phyloP scores from a whole-genome alignment of 192 early-diverging fungal genomes.

The Dissophora ornata region DNA sequence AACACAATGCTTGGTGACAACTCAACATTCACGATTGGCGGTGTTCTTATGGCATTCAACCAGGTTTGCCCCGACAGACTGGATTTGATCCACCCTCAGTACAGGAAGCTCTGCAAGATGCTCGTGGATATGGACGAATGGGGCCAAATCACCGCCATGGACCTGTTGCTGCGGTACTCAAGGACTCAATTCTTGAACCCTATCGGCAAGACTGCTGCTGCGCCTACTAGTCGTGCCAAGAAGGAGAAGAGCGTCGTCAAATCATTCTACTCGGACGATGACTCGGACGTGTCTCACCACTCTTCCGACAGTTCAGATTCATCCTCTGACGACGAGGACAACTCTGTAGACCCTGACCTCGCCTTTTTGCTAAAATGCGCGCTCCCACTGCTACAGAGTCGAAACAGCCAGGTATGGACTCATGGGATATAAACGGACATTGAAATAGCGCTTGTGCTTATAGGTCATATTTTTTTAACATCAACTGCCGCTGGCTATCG shows the following conservation, averaged over 20 bases:
- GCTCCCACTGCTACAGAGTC: slow-evolving; percentile 80
- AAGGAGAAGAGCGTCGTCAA: slow-evolving; percentile 51
- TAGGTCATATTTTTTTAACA: no score
- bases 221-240: slow-evolving; percentile 16
- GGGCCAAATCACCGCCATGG: slow-evolving; percentile 91
- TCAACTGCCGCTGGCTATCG: no score
- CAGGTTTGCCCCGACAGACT: slow-evolving; percentile 87
- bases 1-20: slow-evolving; percentile 81
- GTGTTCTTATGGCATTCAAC: slow-evolving; percentile 85
- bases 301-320: slow-evolving; percentile 27
- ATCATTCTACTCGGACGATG: slow-evolving; percentile 66
- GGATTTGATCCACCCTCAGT: slow-evolving; percentile 90
- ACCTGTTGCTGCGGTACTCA: slow-evolving; percentile 83
- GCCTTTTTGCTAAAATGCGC: slow-evolving; percentile 74
- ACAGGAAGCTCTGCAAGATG: slow-evolving; percentile 86
- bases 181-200: slow-evolving; percentile 53
- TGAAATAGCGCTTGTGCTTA: no score
- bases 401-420: slow-evolving; percentile 80
- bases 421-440: not conserved
- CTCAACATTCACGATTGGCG: slow-evolving; percentile 89
- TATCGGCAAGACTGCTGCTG: slow-evolving; percentile 22
- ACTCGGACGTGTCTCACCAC: slow-evolving; percentile 56
- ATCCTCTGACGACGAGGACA: slow-evolving; percentile 39
- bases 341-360: slow-evolving; percentile 83
- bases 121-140: slow-evolving; percentile 94